Base-by-base conservation (phyloP, 257 asterid genomes). In the Solanum bulbocastanum region DNA sequence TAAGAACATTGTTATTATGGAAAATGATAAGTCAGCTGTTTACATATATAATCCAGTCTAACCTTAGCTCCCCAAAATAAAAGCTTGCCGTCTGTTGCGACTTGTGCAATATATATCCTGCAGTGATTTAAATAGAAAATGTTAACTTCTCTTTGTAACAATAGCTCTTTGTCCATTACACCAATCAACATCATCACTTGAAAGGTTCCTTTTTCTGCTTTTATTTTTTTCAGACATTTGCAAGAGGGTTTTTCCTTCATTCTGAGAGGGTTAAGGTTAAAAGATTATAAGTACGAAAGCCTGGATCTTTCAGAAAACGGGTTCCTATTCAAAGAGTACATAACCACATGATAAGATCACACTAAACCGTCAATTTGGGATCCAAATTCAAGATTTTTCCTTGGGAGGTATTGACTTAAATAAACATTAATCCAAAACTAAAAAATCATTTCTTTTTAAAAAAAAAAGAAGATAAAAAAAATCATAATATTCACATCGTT, bases 21-120 rank as follows among this genome's bases (percentile, higher is more conserved):
- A 86, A 73, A 52, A 66, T 37, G 46, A 40, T 65, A 86, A 2
- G 32, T 35, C 71, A 5, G 33, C 42, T 30, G n/a, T 49, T 23
- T 30, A 44, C 66, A 86, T n/a, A 20, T 33, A 23, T 39, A 49
- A 69, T 83, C 40, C 66, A 78, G 68, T 86, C 93, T 88, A 82
- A 96, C 98, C 98, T 96, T 96, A 83, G 99, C 98, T 89, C 99
- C 99, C 98, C 96, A 95, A 83, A 60, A 89, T 87, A 94, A 88
- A 75, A 95, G 89, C 88, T 92, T 90, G 79, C 98, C 98, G 60
- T 92, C 90, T 22, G 99, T 91, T 84, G 92, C 91, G 62, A 88
- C 86, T 90, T 96, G 99, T 86, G 94, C 96, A 32, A 91, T 42
- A 90, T 68, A 95, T 82, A 92, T 91, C 89, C 98, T 96, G 95